phyloP scores from a whole-genome alignment of 1,139 yeast species.

The Nakaseomyces kungkrabaensis region DNA sequence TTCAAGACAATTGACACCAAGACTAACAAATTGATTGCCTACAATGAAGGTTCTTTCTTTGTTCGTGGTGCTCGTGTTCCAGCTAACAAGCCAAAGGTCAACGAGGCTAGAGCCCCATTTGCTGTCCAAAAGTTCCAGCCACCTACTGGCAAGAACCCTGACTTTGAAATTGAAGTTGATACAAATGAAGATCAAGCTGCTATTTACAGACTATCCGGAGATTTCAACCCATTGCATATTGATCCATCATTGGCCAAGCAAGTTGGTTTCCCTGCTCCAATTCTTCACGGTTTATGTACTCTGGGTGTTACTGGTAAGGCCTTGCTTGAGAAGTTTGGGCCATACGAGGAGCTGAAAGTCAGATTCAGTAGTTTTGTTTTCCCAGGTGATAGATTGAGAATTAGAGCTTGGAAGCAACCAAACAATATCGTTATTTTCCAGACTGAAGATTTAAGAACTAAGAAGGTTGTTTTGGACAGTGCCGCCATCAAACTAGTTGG shows the following conservation, averaged over 20 bases:
- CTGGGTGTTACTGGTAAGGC: constrained; percentile 76
- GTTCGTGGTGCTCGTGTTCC: constrained; percentile 72
- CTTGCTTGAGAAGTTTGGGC: constrained; percentile 71
- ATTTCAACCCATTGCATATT: constrained; percentile 89
- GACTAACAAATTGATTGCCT: constrained; percentile 63
- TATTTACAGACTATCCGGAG: constrained; percentile 84
- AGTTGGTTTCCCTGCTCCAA: constrained; percentile 80
- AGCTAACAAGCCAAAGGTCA: constrained; percentile 38
- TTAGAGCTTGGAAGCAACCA: constrained; percentile 74
- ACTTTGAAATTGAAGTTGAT: constrained; percentile 48
- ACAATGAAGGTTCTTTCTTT: constrained; percentile 80
- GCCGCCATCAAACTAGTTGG: constrained; percentile 67
- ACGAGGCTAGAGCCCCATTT: constrained; percentile 38
- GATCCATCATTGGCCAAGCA: constrained; percentile 87
- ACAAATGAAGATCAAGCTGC: constrained; percentile 79
- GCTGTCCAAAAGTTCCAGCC: constrained; percentile 58
- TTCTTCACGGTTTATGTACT: constrained; percentile 85
- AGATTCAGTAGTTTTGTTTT: constrained; percentile 87
- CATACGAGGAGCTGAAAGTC: constrained; percentile 76
- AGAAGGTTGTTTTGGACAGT: constrained; percentile 68
- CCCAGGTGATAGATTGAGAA: constrained; percentile 90
- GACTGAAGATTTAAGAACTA: constrained; percentile 72
- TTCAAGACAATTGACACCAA: constrained; percentile 57
- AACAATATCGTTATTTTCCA: constrained; percentile 68
- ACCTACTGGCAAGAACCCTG: constrained; percentile 54